phyloP scores from a whole-genome alignment of 1,139 yeast species.

The Yamadazyma mexicana region DNA sequence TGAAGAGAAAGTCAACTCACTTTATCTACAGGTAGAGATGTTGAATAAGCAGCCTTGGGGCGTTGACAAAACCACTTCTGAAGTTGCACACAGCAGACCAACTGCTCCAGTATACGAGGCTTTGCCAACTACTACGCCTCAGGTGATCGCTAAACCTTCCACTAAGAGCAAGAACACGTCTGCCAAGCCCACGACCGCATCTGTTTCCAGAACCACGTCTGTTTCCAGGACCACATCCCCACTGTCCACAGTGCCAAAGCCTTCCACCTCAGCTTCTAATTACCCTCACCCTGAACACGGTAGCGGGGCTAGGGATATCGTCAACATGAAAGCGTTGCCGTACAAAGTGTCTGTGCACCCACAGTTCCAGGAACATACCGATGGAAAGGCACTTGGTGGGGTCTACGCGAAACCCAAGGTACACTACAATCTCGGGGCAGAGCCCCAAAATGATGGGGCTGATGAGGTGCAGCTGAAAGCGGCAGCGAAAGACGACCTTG shows the following conservation, averaged over 20 bases:
- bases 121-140: too few species aligned
- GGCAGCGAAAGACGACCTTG: background rate
- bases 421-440: conserved; percentile 7
- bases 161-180: too few species aligned
- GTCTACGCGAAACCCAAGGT: conserved; percentile 27
- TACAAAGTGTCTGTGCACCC: conserved; percentile 26
- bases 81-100: too few species aligned
- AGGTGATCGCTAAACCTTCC: too few species aligned
- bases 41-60: background rate
- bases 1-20: background rate
- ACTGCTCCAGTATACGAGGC: too few species aligned
- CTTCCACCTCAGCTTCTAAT: too few species aligned
- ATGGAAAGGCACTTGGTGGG: background rate
- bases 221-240: too few species aligned
- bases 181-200: too few species aligned
- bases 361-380: conserved; percentile 24
- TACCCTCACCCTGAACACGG: conserved; percentile 7
- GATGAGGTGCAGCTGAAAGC: background rate
- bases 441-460: background rate
- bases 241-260: too few species aligned
- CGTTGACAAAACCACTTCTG: too few species aligned
- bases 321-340: conserved; percentile 21
- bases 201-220: too few species aligned
- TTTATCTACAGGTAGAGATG: background rate
- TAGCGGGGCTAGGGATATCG: conserved; percentile 19